These are phyloP conservation scores for Pleurotus platypus DNA, from an alignment of 768 basidiomycete species.

Conservation along the genomic window DNA sequence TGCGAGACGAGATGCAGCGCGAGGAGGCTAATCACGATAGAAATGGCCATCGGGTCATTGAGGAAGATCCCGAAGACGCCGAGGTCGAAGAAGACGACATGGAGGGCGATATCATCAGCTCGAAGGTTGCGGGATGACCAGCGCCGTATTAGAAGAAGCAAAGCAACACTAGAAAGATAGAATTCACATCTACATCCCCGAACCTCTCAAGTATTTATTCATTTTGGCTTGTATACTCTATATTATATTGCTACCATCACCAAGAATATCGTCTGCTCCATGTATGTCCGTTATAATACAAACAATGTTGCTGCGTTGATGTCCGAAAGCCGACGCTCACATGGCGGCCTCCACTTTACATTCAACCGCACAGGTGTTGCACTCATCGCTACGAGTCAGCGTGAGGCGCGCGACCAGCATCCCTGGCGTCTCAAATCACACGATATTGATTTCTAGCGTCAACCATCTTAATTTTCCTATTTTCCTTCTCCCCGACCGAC, in stretches of 20 bases:
- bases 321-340: too few relatives aligned
- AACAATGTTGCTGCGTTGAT: too few relatives aligned
- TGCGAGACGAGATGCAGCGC: conserved; percentile 74
- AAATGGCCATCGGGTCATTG: conserved; percentile 20
- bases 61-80: conserved; percentile 14
- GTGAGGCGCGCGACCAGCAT: too few relatives aligned
- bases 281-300: too few relatives aligned
- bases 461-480: background rate
- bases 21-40: conserved; percentile 42
- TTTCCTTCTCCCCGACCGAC: background rate
- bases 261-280: too few relatives aligned
- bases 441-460: background rate
- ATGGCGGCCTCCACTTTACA: too few relatives aligned
- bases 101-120: conserved; percentile 25
- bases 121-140: conserved; percentile 30
- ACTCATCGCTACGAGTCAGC: too few relatives aligned
- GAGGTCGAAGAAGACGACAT: conserved; percentile 19
- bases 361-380: too few relatives aligned
- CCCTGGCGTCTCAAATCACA: background rate
- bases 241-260: background rate
- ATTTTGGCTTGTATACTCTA: background rate
- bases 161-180: background rate
- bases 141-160: background rate
- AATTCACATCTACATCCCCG: background rate
- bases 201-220: background rate